These are phyloP conservation scores for Myochromella boudieri DNA, from an alignment of 768 basidiomycete genomes.

Conservation along the genomic window DNA sequence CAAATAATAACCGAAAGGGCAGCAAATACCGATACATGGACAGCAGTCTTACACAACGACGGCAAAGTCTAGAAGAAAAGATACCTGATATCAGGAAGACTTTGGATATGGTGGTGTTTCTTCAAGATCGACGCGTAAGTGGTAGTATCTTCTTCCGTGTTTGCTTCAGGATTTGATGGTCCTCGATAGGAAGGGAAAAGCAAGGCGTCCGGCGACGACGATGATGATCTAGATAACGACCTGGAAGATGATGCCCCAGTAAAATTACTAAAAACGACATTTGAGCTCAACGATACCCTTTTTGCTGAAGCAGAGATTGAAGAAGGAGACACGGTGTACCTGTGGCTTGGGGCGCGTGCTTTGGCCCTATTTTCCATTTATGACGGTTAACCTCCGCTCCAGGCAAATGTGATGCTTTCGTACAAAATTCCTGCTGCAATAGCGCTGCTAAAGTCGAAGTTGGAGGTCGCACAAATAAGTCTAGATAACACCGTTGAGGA, in stretches of 20 bases:
- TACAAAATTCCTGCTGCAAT: constrained; percentile 84
- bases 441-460: constrained; percentile 71
- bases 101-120: constrained; percentile 81
- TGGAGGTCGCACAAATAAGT: constrained; percentile 64
- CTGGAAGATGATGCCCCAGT: constrained; percentile 43
- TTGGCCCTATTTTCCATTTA: not conserved
- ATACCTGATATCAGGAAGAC: constrained; percentile 96
- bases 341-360: constrained; percentile 90
- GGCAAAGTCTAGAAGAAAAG: constrained; percentile 84
- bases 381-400: not conserved
- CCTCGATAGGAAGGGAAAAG: constrained; percentile 58
- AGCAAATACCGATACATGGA: constrained; percentile 99
- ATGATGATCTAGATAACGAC: constrained; percentile 55
- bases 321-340: constrained; percentile 83
- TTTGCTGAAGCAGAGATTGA: constrained; percentile 90
- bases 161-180: not conserved
- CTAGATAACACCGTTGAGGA: constrained; percentile 78
- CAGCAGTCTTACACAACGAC: constrained; percentile 73
- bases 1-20: constrained; percentile 36
- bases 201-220: constrained; percentile 39
- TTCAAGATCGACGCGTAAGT: constrained; percentile 71
- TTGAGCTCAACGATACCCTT: constrained; percentile 94
- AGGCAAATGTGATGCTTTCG: constrained; percentile 98
- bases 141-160: not conserved
- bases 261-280: constrained; percentile 76